Conservation (phyloP, 2,329 filamentous ascomycete species). For the Diaporthe ampelina region DNA sequence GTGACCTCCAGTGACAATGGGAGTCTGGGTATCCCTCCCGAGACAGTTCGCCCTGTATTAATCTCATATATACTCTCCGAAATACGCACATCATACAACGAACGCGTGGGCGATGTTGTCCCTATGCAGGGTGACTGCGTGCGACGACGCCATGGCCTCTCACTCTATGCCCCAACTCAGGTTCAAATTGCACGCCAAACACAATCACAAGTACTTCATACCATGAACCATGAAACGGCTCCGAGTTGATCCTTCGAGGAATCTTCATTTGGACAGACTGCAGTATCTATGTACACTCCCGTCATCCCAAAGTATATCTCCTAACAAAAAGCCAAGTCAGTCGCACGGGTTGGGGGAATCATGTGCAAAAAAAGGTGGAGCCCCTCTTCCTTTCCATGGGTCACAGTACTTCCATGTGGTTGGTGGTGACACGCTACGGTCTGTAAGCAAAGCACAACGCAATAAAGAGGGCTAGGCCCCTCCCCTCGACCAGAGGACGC, state of each 20-base stretch:
- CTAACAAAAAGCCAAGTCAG: not conserved
- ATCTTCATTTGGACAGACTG: not conserved
- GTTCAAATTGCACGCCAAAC: too few relatives aligned
- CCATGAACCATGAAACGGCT: too few relatives aligned
- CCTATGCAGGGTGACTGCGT: too few relatives aligned
- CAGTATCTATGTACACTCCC: conserved; percentile 9
- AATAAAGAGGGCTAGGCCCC: not conserved
- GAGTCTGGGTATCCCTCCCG: not conserved
- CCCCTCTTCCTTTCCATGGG: not conserved
- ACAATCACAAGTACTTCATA: too few relatives aligned
- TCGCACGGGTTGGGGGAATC: not conserved
- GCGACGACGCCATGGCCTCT: not conserved
- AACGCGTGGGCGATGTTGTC: too few relatives aligned
- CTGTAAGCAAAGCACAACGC: not conserved
- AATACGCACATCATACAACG: not conserved
- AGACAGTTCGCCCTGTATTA: conserved; percentile 11
- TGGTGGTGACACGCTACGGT: not conserved
- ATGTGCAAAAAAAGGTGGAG: not conserved
- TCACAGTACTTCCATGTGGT: not conserved
- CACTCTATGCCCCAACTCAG: too few relatives aligned
- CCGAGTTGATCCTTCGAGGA: not conserved
- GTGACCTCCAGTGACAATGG: too few relatives aligned
- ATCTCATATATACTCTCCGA: conserved; percentile 1
- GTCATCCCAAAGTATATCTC: not conserved
- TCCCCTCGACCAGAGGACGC: not conserved